Evolutionary conservation across 352 stramenopile genomes (phyloP), one percentile per base, ranked within the genome.

Genomic region (Stephanocyclus meneghinianus): DNA sequence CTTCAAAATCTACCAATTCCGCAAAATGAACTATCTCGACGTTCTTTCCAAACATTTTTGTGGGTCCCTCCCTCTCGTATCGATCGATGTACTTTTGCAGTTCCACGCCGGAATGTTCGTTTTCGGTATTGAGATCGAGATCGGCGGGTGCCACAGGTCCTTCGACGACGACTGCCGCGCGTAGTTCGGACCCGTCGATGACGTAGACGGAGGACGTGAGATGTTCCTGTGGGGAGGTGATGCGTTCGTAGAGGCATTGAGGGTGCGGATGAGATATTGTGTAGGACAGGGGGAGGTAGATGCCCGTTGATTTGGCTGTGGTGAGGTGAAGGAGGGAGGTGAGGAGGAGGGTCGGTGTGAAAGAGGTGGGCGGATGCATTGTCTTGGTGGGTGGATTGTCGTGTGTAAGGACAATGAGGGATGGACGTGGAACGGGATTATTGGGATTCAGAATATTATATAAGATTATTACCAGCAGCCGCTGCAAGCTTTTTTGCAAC

Each of bases 151-250:
- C 82, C 9, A 92, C 57, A 1, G 87, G 84, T 16, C 87, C 87
- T 51, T 65, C 57, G 15, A 65, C 26, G 10, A n/a, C 65, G 5
- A 74, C 30, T 2, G 62, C 76, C 4, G 81, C 84, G 30, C 72
- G 82, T 2, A 92, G 61, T 70, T 85, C 71, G 4, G 73, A 47
- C 16, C 83, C 85, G 0, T 68, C 81, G 2, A 88, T 32, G 47
- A 92, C 81, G 59, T 90, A 90, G 5, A 87, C 45, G 57, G 76
- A 86, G 0, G 74, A 26, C 1, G 87, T 92, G 0, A 91, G 42
- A 15, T 64, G 50, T 79, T 91, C 83, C 26, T 73, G 78, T 1
- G 29, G 13, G 15, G n/a, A 59, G 32, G 42, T 40, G 21, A 83
- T 76, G 1, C 45, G 61, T 59, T 83, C 75, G 44, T 83, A 78